Evolutionary conservation across 192 early-diverging fungal species (phyloP).

Genomic region (Backusella liffmaniae): DNA sequence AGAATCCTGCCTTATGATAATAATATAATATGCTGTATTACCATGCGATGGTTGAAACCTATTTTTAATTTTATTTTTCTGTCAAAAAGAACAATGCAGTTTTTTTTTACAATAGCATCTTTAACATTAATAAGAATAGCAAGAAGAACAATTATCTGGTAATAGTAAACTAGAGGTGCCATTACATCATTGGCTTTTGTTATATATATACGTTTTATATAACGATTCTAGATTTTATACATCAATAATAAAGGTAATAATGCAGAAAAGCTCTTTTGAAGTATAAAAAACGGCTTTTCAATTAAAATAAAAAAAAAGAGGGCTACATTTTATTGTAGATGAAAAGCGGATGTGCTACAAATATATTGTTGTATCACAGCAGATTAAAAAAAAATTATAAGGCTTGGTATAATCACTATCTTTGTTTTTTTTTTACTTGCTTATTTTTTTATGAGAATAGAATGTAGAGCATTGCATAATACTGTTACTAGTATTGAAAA

Average conservation of each 20-base stretch:
- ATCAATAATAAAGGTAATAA: background rate
- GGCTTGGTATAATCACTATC: no score
- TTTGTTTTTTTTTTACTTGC: no score
- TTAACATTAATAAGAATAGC: background rate
- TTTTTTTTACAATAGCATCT: background rate
- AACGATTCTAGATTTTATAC: background rate
- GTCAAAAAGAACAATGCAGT: background rate
- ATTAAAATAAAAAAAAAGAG: background rate
- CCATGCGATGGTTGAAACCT: background rate
- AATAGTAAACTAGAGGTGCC: no score
- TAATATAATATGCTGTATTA: background rate
- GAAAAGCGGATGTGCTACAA: background rate
- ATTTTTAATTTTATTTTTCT: background rate
- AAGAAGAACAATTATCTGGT: no score
- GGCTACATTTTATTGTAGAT: background rate
- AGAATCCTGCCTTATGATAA: background rate
- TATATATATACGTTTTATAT: no score
- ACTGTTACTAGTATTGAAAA: no score
- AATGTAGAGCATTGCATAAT: no score
- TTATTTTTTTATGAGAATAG: no score
- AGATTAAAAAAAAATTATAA: background rate
- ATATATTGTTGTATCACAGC: background rate
- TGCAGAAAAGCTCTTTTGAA: no score
- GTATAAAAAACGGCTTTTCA: background rate
- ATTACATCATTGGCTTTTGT: no score